Evolutionary conservation across 306 rosid species (phyloP).

Genomic region (Pachyrhizus erosus): DNA sequence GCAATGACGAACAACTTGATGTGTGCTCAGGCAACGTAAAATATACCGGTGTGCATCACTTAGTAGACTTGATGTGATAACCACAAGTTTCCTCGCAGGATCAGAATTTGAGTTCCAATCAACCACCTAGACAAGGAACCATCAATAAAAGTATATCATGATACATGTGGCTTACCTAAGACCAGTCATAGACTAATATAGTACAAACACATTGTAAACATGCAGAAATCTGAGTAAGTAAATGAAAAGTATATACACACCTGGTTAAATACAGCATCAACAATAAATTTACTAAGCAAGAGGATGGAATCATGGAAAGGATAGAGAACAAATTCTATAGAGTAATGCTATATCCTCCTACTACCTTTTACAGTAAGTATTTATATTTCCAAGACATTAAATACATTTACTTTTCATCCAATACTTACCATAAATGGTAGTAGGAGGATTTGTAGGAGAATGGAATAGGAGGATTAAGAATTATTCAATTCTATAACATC

Average conservation of each 20-base stretch:
- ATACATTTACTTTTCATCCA: no score
- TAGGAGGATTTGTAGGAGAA: background rate
- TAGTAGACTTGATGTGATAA: slow-evolving; percentile 73
- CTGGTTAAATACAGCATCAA: background rate
- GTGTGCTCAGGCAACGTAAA: slow-evolving; percentile 83
- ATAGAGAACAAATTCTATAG: slow-evolving; percentile 3
- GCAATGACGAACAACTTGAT: slow-evolving; percentile 71
- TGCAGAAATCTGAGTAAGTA: background rate
- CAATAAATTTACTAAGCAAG: background rate
- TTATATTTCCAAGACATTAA: background rate
- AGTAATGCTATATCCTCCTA: background rate
- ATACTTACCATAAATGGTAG: no score
- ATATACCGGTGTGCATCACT: slow-evolving; percentile 95
- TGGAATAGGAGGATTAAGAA: background rate
- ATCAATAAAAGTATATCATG: slow-evolving; percentile 32
- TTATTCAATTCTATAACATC: background rate
- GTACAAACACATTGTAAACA: background rate
- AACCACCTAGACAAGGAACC: slow-evolving; percentile 61
- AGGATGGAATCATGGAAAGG: slow-evolving; percentile 28
- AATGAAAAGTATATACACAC: background rate
- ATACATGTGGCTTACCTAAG: background rate
- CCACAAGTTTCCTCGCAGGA: slow-evolving; percentile 66
- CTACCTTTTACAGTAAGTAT: background rate
- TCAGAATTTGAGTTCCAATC: slow-evolving; percentile 69
- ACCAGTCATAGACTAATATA: background rate